These are phyloP conservation scores for Glycyrrhiza uralensis DNA, from an alignment of 306 rosid species.

Conservation along the genomic window DNA sequence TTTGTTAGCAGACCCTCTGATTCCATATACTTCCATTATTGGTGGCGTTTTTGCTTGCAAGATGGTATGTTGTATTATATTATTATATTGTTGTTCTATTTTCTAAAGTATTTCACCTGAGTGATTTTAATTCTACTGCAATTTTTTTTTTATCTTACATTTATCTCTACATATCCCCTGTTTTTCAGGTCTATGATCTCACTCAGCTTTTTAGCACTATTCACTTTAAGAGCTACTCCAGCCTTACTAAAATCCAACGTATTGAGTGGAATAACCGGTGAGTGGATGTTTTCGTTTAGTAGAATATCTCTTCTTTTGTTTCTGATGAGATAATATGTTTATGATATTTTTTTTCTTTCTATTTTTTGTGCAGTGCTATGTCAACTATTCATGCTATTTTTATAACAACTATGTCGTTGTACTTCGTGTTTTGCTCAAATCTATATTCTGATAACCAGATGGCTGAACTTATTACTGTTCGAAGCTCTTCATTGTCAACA, in stretches of 20 bases:
- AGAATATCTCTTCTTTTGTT: not conserved
- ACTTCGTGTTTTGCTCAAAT: slow-evolving; percentile 76
- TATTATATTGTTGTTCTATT: slow-evolving; percentile 1
- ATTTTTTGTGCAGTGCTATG: slow-evolving; percentile 59
- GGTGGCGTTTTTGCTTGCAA: slow-evolving; percentile 79
- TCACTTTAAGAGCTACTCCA: slow-evolving; percentile 83
- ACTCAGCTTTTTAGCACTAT: slow-evolving; percentile 60
- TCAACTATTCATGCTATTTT: slow-evolving; percentile 89
- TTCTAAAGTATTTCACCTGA: not conserved
- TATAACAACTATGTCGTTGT: slow-evolving; percentile 69
- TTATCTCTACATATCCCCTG: slow-evolving; percentile 9
- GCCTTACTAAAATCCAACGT: slow-evolving; percentile 67
- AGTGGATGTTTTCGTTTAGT: slow-evolving; percentile 21
- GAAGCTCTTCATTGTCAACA: slow-evolving; percentile 58
- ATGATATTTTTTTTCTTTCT: not conserved
- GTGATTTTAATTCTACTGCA: not conserved
- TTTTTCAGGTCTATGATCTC: slow-evolving; percentile 64
- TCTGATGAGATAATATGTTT: slow-evolving; percentile 8
- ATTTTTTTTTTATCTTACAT: slow-evolving; percentile 10
- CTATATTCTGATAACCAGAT: slow-evolving; percentile 57
- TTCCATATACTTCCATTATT: slow-evolving; percentile 63
- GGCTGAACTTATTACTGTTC: slow-evolving; percentile 46
- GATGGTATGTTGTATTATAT: slow-evolving; percentile 55
- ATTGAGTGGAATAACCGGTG: slow-evolving; percentile 93
- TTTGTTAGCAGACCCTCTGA: slow-evolving; percentile 54